Conservation (phyloP, 2,329 filamentous ascomycete species). For the Aureobasidium sp. region DNA sequence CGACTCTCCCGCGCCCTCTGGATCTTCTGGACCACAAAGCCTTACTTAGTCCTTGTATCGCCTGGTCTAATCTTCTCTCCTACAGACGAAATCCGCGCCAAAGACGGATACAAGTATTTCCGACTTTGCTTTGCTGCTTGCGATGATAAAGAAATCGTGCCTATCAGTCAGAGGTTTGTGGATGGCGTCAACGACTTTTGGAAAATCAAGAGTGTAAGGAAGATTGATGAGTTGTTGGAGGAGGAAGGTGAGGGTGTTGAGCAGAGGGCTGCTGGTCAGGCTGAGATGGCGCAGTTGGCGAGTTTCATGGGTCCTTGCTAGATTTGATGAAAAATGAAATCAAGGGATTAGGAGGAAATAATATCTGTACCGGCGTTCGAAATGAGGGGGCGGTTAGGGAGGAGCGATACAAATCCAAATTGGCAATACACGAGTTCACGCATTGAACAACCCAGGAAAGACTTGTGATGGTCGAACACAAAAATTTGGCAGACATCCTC, state of each 20-base stretch:
- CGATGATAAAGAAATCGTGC: slow-evolving; percentile 58
- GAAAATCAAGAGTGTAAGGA: slow-evolving; percentile 57
- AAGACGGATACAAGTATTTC: slow-evolving; percentile 61
- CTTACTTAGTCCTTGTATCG: slow-evolving; percentile 59
- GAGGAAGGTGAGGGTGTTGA: slow-evolving; percentile 24
- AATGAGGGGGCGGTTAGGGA: not conserved
- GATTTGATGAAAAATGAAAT: not conserved
- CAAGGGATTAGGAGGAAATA: too few species aligned
- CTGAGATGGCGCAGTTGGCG: not conserved
- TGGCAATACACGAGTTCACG: not conserved
- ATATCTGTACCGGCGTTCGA: not conserved
- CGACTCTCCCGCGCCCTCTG: slow-evolving; percentile 58
- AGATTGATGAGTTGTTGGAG: slow-evolving; percentile 54
- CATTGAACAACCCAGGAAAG: too few species aligned
- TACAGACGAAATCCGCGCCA: slow-evolving; percentile 47
- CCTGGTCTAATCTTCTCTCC: slow-evolving; percentile 69
- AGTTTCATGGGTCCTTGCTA: slow-evolving; percentile 11
- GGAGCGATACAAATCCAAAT: not conserved
- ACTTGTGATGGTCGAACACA: too few species aligned
- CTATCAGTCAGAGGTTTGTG: slow-evolving; percentile 55
- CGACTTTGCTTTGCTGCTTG: slow-evolving; percentile 81
- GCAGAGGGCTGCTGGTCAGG: not conserved
- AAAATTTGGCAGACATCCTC: too few species aligned
- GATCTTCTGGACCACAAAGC: slow-evolving; percentile 60
- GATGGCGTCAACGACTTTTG: slow-evolving; percentile 67